Evolutionary conservation across 495 filamentous ascomycete species (phyloP).

Genomic region (Xylaria acuta): DNA sequence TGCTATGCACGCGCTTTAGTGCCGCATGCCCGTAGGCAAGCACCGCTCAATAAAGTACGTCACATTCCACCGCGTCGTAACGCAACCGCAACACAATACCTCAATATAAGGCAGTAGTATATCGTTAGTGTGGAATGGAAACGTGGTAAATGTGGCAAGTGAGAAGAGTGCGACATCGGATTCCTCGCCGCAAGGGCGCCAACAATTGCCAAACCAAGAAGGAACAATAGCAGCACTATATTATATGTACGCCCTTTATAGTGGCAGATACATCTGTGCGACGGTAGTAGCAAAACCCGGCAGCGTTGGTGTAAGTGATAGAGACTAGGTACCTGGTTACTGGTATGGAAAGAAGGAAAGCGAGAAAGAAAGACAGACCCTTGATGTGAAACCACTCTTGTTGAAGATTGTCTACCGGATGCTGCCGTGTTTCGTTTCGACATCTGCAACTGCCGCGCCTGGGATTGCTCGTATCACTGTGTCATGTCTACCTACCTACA

Average conservation of each 20-base stretch:
- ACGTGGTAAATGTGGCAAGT: background rate
- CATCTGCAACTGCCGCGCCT: constrained; percentile 9
- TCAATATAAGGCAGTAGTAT: background rate
- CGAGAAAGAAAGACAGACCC: background rate
- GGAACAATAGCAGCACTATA: background rate
- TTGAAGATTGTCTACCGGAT: constrained; percentile 22
- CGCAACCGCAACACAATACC: background rate
- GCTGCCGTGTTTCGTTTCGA: constrained; percentile 23
- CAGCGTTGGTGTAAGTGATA: background rate
- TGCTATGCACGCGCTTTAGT: background rate
- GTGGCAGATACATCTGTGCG: background rate
- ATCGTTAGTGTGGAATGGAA: background rate
- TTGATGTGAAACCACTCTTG: constrained; percentile 22
- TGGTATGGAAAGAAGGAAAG: background rate
- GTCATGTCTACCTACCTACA: constrained; percentile 6
- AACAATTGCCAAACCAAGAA: background rate
- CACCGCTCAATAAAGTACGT: background rate
- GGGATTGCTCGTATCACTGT: constrained; percentile 8
- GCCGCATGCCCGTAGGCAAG: background rate
- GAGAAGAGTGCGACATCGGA: background rate
- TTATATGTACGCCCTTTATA: constrained; percentile 2
- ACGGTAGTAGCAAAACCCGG: background rate
- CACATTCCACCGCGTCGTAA: background rate
- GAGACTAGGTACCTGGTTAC: background rate
- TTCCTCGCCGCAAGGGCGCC: background rate